These are phyloP conservation scores for Capsicum chinense DNA, from an alignment of 257 asterid genomes.

Conservation along the genomic window DNA sequence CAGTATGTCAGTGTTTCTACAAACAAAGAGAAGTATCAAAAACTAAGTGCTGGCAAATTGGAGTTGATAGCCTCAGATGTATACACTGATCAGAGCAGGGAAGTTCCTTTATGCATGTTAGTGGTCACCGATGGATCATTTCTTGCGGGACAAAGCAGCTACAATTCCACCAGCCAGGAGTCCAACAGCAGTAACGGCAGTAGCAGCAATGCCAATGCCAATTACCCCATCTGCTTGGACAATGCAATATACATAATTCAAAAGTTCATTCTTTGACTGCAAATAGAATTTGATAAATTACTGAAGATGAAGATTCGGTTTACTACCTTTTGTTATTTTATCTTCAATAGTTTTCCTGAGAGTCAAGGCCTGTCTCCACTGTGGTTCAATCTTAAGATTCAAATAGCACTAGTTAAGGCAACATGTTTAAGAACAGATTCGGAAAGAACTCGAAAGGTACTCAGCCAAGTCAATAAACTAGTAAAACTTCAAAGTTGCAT, in stretches of 20 bases:
- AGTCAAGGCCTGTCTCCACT: slow-evolving; percentile 68
- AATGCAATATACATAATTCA: neutral
- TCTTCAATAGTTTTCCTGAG: slow-evolving; percentile 68
- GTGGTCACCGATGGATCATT: slow-evolving; percentile 14
- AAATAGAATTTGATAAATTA: neutral
- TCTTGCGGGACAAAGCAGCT: slow-evolving; percentile 34
- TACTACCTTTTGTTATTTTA: slow-evolving; percentile 59
- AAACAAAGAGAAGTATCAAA: slow-evolving; percentile 5
- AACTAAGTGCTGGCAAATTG: neutral
- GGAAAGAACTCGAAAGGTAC: neutral
- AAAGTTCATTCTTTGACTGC: neutral
- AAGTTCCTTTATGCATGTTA: neutral
- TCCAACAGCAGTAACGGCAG: slow-evolving; percentile 37
- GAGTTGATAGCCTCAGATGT: neutral
- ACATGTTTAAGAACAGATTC: neutral
- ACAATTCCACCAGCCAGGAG: slow-evolving; percentile 36
- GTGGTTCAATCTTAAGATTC: slow-evolving; percentile 55
- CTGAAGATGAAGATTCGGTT: neutral
- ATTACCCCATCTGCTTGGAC: slow-evolving; percentile 31
- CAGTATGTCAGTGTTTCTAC: neutral
- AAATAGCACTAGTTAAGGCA: neutral
- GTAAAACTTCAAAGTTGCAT: neutral
- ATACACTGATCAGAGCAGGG: neutral
- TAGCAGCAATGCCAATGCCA: slow-evolving; percentile 40
- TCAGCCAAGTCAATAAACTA: neutral